These are phyloP conservation scores for Chrysochromulina tobinii DNA, from an alignment of 78 protist species.

Conservation along the genomic window DNA sequence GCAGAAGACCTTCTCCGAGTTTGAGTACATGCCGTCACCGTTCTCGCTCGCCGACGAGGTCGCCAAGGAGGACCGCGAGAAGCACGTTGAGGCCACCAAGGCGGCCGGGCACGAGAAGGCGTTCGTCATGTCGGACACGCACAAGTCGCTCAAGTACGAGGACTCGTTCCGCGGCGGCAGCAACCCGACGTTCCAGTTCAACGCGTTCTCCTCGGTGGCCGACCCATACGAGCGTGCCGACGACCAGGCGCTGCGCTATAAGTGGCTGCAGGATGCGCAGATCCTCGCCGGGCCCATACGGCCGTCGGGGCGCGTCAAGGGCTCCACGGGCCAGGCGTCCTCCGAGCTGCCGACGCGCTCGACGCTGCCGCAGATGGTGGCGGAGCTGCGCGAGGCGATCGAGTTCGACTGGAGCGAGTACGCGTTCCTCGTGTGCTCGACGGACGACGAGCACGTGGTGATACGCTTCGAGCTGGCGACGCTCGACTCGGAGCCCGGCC, in stretches of 20 bases:
- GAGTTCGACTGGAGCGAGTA: not conserved
- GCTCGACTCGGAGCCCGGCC: constrained; percentile 12
- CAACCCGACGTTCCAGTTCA: not conserved
- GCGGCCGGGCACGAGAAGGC: not conserved
- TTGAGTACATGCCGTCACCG: constrained; percentile 6
- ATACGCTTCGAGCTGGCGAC: not conserved
- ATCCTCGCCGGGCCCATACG: not conserved
- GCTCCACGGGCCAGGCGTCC: not conserved
- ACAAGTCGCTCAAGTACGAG: not conserved
- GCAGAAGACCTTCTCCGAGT: not conserved
- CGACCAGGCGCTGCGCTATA: constrained; percentile 8
- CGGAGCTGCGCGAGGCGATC: not conserved
- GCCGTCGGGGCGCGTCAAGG: not conserved
- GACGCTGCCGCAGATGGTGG: not conserved
- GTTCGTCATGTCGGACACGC: not conserved
- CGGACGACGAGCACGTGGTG: constrained; percentile 23
- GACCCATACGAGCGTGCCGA: not conserved
- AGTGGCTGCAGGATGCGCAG: constrained; percentile 2
- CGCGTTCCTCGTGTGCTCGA: not conserved
- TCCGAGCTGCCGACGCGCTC: not conserved
- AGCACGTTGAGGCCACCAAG: not conserved
- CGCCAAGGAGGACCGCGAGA: not conserved
- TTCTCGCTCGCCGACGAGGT: not conserved
- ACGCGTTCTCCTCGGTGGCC: not conserved
- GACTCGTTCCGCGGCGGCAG: too few species aligned